Evolutionary conservation across 2,329 filamentous ascomycete genomes (phyloP), one percentile per base, ranked within the genome.

Genomic region (Stagonosporopsis rhizophila): DNA sequence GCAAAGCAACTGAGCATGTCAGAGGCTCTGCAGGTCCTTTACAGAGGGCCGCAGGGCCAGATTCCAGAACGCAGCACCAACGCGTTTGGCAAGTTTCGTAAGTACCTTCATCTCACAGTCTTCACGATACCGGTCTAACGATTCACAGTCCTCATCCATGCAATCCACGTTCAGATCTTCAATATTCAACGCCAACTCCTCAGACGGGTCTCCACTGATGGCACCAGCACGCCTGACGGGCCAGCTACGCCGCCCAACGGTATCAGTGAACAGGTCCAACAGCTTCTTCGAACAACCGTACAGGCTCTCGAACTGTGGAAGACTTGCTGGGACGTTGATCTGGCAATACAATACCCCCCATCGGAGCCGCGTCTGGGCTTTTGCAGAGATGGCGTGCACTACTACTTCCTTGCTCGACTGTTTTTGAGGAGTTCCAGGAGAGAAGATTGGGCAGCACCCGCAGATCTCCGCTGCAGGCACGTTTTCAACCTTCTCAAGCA

Each of bases 251-350:
- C 79, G 7, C 80, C 74, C 46, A 75, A 78, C 40, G 75, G 71
- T 25, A 59, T 73, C 28, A 75, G 82, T 22, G 76, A 82, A 44
- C 79, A 81, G 34, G 59, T 69, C 9, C 81, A 84, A 51, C 79
- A 79, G 40, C 81, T 81, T 32, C 77, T 80, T 60, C 77, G 78
- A 57, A 74, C 76, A 5, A 78, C 80, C 19, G 78, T 76, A 46
- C 75, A 74, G 42, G 87, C 87, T 15, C 79, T 92, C 37, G 85
- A 88, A 60, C 89, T 89, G 66, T 91, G 89, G 84, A 91, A 91
- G 75, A 79, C 79, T 17, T 84, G 82, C 58, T 91, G 89, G 89
- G 89, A 91, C 69, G 76, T 80, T 54, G 89, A 92, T 65, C 87
- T 90, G 79, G 79, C 82, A 12, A 77, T 83, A 34, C 89, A 92